Conservation (phyloP, 2,329 filamentous ascomycete genomes). For the Tricladium varicosporioides region DNA sequence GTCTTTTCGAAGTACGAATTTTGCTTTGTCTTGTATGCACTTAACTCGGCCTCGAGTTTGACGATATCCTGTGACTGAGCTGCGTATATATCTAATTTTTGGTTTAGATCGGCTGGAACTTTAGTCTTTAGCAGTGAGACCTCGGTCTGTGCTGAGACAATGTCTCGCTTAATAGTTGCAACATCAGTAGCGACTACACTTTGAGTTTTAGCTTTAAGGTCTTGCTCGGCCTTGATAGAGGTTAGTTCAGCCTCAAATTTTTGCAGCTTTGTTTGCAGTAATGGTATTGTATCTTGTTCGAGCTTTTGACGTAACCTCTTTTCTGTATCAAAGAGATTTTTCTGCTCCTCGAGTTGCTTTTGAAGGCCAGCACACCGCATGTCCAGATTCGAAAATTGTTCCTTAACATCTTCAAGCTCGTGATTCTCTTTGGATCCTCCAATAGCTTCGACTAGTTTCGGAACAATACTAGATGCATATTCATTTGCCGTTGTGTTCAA, state of each 20-base stretch:
- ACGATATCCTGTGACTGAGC: not conserved
- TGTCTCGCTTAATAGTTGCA: not conserved
- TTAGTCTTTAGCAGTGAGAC: not conserved
- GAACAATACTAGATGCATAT: slow-evolving; percentile 9
- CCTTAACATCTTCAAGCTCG: not conserved
- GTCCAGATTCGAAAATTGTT: slow-evolving; percentile 6
- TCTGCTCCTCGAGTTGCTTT: slow-evolving; percentile 9
- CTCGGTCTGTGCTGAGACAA: not conserved
- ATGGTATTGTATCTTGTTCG: not conserved
- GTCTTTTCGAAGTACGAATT: not conserved
- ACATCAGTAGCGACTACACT: not conserved
- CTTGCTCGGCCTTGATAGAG: not conserved
- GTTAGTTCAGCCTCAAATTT: not conserved
- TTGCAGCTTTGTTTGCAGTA: not conserved
- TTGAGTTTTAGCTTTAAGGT: not conserved
- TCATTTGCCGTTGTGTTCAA: not conserved
- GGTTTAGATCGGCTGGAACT: not conserved
- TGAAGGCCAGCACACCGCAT: slow-evolving; percentile 8
- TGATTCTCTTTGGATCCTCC: not conserved
- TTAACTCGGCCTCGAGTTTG: not conserved
- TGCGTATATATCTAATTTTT: not conserved
- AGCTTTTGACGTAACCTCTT: slow-evolving; percentile 3
- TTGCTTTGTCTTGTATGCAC: not conserved
- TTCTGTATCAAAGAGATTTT: slow-evolving; percentile 10
- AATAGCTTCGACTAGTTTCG: slow-evolving; percentile 1